Evolutionary conservation across 768 basidiomycete genomes (phyloP), one percentile per base, ranked within the genome.

Genomic region (Rhodotorula diobovata): DNA sequence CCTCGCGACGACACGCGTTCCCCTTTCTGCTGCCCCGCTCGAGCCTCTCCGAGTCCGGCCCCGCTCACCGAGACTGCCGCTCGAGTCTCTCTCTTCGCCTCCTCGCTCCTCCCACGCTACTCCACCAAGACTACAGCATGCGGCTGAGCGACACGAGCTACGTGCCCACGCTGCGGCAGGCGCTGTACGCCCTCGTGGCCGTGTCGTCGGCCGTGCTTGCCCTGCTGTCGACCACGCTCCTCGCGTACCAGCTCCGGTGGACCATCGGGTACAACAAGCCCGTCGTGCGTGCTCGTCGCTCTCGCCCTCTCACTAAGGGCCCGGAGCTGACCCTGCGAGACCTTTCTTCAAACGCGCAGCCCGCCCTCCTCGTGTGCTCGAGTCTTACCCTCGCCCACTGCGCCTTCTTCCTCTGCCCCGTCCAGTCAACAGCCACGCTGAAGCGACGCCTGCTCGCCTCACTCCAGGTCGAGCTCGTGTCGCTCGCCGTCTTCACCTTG

Each of bases 181-280:
- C 23, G 2, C 10, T 62, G 12, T 65, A 66, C 60, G 56, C 69
- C 4, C 69, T 70, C 54, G 54, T 70, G 37, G 37, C 35, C 9
- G 5, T 41, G 23, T 30, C 69, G 3, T 50, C 59, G 6, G 43
- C 58, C 54, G 25, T 63, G 5, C 37, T 46, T n/a, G 15, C 61
- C 45, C 14, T 50, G 45, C 39, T 62, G 43, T 45, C 56, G 34
- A 30, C 55, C n/a, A 41, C 64, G 21, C 53, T 59, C 6, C 60
- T 70, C 39, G 69, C 46, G 2, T 70, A 70, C 45, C 59, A 70
- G 41, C 54, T 70, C 28, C n/a, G 8, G 2, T 48, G 54, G 37
- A 70, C 69, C 10, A 54, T 30, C 4, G 69, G 69, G 3, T 70
- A 70, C 59, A 70, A 66, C 64, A 66, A 70, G 60, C 64, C 69